Base-by-base conservation (phyloP, 1,284 basidiomycete genomes). In the Abortiporus biennis region DNA sequence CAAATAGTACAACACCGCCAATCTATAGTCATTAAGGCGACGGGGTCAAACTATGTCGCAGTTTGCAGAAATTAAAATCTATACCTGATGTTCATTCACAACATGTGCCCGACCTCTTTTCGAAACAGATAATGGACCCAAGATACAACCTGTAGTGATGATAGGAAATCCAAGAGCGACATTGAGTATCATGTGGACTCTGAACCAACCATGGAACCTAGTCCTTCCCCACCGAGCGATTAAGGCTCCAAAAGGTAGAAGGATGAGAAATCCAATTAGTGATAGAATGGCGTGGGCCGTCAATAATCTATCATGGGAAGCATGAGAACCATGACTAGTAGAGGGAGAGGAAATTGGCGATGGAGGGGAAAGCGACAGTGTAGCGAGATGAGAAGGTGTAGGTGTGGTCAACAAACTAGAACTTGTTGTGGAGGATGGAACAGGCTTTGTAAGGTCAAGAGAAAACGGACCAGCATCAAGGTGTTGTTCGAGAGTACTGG, bases 221-320 rank as follows among this genome's bases (percentile, higher is more conserved):
- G 75, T 76, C 36, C 83, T 65, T 6, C 70, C 68, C 63, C 71
- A 78, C n/a, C 83, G 70, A 2, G 77, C 81, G 16, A 78, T 55
- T 36, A 86, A 61, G 1, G 74, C 69, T 5, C 77, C 78, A 6
- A 69, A 47, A 1, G 84, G 83, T 0, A 85, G 61, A 11, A 85
- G 50, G 15, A 84, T 57, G 53, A 84, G 63, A 56, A 83, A 80
- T 0, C 76, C 82, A 15, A 79, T 47, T 8, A 71, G 67, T 13
- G 74, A 68, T 31, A 78, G 56, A 29, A 71, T 55, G 15, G 70
- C 77, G 54, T 84, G 80, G 2, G 71, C 69, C 24, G 76, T 60
- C 6, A 81, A 64, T 27, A 73, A 56, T 35, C 62, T 63, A 51
- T 70, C 66, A 38, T 66, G 58, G 23, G 20, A 41, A 16, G 23